Conservation (phyloP, 371 early-diverging fungal species). For the Rhizopus sp. region DNA sequence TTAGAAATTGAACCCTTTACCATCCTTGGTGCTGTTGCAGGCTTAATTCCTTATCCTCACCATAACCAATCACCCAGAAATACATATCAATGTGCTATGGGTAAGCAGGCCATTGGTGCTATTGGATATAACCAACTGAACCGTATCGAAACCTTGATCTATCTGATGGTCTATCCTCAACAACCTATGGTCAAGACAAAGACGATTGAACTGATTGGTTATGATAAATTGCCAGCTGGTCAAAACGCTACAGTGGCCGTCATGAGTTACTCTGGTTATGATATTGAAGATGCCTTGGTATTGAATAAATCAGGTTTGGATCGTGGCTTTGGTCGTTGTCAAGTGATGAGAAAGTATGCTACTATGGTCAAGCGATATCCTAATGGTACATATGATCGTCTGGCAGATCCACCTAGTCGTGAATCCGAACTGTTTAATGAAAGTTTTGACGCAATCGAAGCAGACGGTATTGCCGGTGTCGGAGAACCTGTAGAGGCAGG, state of each 20-base stretch:
- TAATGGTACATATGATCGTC: constrained; percentile 88
- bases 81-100: constrained; percentile 99
- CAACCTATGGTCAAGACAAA: constrained; percentile 99
- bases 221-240: constrained; percentile 98
- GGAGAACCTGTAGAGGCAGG: constrained; percentile 81
- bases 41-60: constrained; percentile 99
- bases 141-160: constrained; percentile 96
- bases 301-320: constrained; percentile 98
- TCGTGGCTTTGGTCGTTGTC: constrained; percentile 98
- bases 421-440: constrained; percentile 49
- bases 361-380: constrained; percentile 82
- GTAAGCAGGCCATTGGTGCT: constrained; percentile 99
- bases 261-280: constrained; percentile 99
- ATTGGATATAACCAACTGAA: constrained; percentile 96
- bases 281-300: constrained; percentile 99
- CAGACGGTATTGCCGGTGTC: constrained; percentile 89
- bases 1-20: constrained; percentile 99
- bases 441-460: constrained; percentile 73
- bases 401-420: constrained; percentile 74
- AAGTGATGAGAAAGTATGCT: constrained; percentile 91
- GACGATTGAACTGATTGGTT: constrained; percentile 97
- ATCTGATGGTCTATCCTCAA: constrained; percentile 97
- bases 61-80: constrained; percentile 99
- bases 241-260: constrained; percentile 99
- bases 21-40: constrained; percentile 97